Conservation (phyloP, 139 green algal species). For the Chlorella sp. region DNA sequence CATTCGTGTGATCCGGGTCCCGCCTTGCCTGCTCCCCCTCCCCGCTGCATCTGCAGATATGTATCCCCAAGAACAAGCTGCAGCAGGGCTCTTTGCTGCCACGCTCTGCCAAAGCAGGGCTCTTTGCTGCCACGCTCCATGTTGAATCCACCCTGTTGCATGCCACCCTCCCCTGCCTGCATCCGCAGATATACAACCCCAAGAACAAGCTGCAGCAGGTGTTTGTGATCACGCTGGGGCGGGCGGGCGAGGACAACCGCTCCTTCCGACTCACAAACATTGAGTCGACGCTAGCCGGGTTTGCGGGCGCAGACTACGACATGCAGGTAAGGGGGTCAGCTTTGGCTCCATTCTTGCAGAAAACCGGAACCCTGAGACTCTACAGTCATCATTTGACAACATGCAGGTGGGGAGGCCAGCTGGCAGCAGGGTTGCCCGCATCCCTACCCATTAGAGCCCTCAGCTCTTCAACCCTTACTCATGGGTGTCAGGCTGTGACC, state of each 20-base stretch:
- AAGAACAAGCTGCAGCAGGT: conserved; percentile 39
- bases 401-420: not conserved
- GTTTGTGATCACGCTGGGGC: conserved; percentile 77
- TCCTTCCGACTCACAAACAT: conserved; percentile 79
- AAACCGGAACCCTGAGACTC: no score
- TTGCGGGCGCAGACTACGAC: conserved; percentile 90
- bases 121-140: not conserved
- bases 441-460: no score
- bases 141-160: no score
- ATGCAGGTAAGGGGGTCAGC: conserved; percentile 62
- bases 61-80: no score
- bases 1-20: no score
- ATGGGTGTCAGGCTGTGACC: no score
- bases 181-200: conserved; percentile 33
- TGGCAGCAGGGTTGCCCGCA: no score
- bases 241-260: conserved; percentile 89
- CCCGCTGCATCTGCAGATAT: no score
- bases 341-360: not conserved
- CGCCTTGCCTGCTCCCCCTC: no score
- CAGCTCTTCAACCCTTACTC: no score
- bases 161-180: no score
- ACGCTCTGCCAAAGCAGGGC: not conserved
- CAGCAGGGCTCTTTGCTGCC: not conserved
- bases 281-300: conserved; percentile 80
- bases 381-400: not conserved